Conservation (phyloP, 495 filamentous ascomycete genomes). For the Talaromyces trachyspermus region DNA sequence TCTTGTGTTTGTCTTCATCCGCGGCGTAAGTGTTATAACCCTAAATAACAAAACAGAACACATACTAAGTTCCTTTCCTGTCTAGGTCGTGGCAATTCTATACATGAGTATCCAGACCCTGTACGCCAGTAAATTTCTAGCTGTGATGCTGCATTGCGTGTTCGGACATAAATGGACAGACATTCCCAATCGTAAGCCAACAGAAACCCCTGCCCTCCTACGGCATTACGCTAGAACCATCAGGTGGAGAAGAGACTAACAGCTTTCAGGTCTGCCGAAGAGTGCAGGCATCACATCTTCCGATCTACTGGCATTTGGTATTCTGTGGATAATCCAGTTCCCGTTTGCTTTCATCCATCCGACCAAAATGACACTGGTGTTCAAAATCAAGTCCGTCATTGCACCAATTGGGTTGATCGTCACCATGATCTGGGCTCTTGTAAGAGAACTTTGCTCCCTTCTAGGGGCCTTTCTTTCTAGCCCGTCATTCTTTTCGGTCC, state of each 20-base stretch:
- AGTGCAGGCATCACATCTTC: slow-evolving; percentile 47
- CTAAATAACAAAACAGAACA: neutral
- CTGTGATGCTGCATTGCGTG: slow-evolving; percentile 48
- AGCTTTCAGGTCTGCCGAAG: slow-evolving; percentile 25
- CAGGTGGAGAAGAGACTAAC: too few relatives aligned
- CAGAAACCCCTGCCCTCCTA: neutral
- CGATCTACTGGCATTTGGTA: slow-evolving; percentile 52
- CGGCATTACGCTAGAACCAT: neutral
- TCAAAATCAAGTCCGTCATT: slow-evolving; percentile 4
- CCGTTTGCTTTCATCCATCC: slow-evolving; percentile 21
- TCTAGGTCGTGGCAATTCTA: slow-evolving; percentile 3
- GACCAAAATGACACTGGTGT: slow-evolving; percentile 2
- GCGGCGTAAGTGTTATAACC: neutral
- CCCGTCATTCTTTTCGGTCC: neutral
- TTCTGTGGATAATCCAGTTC: slow-evolving; percentile 35
- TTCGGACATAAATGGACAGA: slow-evolving; percentile 56
- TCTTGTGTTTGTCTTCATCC: slow-evolving; percentile 4
- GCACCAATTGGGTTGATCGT: slow-evolving; percentile 5
- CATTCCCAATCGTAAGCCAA: slow-evolving; percentile 40
- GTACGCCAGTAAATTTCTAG: slow-evolving; percentile 8
- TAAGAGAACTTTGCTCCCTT: slow-evolving; percentile 3
- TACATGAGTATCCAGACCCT: slow-evolving; percentile 8
- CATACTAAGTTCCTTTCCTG: neutral
- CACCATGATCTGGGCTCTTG: slow-evolving; percentile 6
- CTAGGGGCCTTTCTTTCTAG: slow-evolving; percentile 2